phyloP scores from a whole-genome alignment of 2,329 filamentous ascomycete species.

The Alternaria viburni region DNA sequence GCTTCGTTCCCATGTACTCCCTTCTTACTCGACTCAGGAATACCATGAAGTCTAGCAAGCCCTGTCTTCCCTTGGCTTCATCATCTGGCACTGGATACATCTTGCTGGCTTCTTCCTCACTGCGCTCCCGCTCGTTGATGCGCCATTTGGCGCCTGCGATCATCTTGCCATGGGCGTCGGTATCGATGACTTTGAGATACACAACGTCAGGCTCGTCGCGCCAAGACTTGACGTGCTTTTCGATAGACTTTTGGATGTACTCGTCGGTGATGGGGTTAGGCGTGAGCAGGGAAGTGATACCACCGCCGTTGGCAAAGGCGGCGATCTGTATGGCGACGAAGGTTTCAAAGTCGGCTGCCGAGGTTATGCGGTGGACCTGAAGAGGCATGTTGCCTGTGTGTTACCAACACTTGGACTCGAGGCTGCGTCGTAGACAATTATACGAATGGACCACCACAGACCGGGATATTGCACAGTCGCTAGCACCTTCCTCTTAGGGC shows the following conservation, averaged over 20 bases:
- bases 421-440: background rate
- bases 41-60: constrained; percentile 35
- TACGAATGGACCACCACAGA: background rate
- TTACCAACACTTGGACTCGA: background rate
- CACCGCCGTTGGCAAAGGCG: constrained; percentile 36
- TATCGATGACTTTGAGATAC: constrained; percentile 44
- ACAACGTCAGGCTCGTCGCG: constrained; percentile 33
- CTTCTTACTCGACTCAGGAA: constrained; percentile 33
- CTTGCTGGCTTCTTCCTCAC: constrained; percentile 38
- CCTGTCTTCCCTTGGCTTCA: constrained; percentile 33
- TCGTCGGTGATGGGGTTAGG: constrained; percentile 25
- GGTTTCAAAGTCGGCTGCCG: constrained; percentile 34
- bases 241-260: constrained; percentile 22
- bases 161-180: constrained; percentile 38
- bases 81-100: constrained; percentile 35
- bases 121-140: constrained; percentile 40
- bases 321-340: constrained; percentile 36
- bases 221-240: constrained; percentile 35
- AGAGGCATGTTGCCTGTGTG: constrained; percentile 38
- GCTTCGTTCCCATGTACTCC: constrained; percentile 43
- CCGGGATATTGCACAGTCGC: background rate
- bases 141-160: constrained; percentile 47
- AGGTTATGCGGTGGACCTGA: constrained; percentile 35
- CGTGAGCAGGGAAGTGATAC: constrained; percentile 33
- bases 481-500: constrained; percentile 6